Evolutionary conservation across 306 rosid species (phyloP).

Genomic region (Begonia fuchsioides): DNA sequence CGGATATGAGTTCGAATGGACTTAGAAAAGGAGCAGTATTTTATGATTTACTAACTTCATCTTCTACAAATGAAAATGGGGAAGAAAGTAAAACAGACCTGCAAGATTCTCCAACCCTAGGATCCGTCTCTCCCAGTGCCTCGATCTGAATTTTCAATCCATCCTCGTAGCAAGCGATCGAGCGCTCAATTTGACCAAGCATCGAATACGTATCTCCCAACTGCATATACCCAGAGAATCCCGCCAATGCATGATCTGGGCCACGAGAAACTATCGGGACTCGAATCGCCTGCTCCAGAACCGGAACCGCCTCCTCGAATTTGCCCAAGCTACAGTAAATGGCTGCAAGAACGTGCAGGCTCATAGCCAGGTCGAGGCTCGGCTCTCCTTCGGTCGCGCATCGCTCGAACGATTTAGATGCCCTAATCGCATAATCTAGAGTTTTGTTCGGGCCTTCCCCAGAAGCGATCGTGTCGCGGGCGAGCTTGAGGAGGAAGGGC

Average conservation of each 20-base stretch:
- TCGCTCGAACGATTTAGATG: conserved; percentile 85
- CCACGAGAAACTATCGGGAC: conserved; percentile 52
- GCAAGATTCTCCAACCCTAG: conserved; percentile 94
- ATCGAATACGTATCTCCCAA: conserved; percentile 89
- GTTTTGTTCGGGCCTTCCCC: conserved; percentile 92
- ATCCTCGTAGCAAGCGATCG: conserved; percentile 67
- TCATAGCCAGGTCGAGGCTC: conserved; percentile 88
- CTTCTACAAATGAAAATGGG: background rate
- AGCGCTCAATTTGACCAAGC: conserved; percentile 81
- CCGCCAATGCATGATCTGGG: conserved; percentile 89
- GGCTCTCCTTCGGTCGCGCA: conserved; percentile 73
- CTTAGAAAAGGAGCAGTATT: no score
- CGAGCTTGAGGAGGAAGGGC: conserved; percentile 81
- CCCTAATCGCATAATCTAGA: conserved; percentile 66
- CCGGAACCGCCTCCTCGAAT: conserved; percentile 93
- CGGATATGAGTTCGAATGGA: no score
- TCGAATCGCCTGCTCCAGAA: conserved; percentile 73
- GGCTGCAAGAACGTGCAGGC: conserved; percentile 88
- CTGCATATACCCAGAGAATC: conserved; percentile 92
- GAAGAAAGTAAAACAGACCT: conserved; percentile 20
- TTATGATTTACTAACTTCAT: no score
- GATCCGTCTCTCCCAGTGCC: conserved; percentile 82
- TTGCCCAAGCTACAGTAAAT: conserved; percentile 81
- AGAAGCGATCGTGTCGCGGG: conserved; percentile 83
- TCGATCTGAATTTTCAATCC: conserved; percentile 95